These are phyloP conservation scores for Barbarea vulgaris DNA, from an alignment of 345 rosid genomes.

Conservation along the genomic window DNA sequence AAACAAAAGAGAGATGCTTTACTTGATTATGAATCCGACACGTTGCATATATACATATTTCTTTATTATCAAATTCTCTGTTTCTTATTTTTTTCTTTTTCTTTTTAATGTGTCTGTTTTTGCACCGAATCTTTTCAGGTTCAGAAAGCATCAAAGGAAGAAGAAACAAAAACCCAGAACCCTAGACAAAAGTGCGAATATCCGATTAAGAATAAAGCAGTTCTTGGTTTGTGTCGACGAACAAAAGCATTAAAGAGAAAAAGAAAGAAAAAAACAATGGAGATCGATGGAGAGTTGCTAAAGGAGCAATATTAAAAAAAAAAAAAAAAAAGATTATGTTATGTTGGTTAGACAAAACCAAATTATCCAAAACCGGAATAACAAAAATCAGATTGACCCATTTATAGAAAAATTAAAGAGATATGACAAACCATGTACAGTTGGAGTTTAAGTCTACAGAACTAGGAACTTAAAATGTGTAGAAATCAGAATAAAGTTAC, in stretches of 20 bases:
- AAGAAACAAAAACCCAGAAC: constrained; percentile 44
- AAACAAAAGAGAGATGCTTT: constrained; percentile 24
- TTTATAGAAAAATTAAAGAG: neutral
- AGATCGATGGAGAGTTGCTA: constrained; percentile 19
- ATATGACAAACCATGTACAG: neutral
- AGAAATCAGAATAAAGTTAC: neutral
- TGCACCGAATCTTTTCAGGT: constrained; percentile 39
- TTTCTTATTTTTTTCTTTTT: neutral
- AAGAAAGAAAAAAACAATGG: no score
- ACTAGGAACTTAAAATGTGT: neutral
- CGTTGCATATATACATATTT: constrained; percentile 20
- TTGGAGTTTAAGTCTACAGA: neutral
- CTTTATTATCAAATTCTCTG: constrained; percentile 32
- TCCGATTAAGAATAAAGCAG: constrained; percentile 32
- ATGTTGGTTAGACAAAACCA: neutral
- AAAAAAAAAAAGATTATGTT: constrained; percentile 8
- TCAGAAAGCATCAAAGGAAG: constrained; percentile 43
- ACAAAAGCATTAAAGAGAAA: constrained; percentile 24
- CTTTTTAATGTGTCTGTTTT: neutral
- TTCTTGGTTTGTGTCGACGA: constrained; percentile 40
- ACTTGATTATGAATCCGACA: constrained; percentile 32
- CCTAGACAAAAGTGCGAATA: constrained; percentile 40
- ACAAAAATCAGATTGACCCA: neutral
- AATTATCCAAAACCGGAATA: constrained; percentile 12
- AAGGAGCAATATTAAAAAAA: neutral